Base-by-base conservation (phyloP, 495 filamentous ascomycete species). In the Hyaloscypha finlandica region DNA sequence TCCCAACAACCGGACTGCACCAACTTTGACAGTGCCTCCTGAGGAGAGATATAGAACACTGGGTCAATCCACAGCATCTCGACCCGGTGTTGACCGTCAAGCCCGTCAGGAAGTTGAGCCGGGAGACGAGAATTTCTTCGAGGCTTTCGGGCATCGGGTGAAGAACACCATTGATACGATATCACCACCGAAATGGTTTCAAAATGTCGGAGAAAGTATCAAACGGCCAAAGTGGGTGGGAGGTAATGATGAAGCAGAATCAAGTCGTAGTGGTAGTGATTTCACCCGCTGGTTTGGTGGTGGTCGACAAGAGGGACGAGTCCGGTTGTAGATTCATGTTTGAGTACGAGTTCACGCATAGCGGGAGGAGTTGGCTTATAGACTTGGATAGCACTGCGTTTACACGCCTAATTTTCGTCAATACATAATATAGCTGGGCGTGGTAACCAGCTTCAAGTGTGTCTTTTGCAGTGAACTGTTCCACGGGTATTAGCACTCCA, bases 101-200 rank as follows among this genome's bases (percentile, higher is more conserved):
- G 55, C 76, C 74, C 20, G 77, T 76, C 39, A 71, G 20, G 19
- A 51, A n/a, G 29, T 67, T 73, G 56, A 76, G 65, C 83, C 84
- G 3, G 90, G 92, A 33, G 91, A 95, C 22, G 88, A 91, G 68
- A 89, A 86, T 53, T 92, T 96, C 75, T 93, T 97, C 71, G 85
- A 89, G 64, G 89, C 86, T 22, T 89, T 97, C 63, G 88, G 89
- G 0, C 92, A 96, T 73, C 83, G 95, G 45, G 88, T 99, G 61
- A 87, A 84, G 72, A 99, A 99, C 74, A 97, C 95, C 3, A 85
- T 98, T 60, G 95, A 99, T 61, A 91, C 88, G 6, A 79, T 92
- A 20, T 91, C 94, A 53, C 85, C 88, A 37, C 93, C 94, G 2
- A 85, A 88, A 59, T 96, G 93, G 92, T 71, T 96, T 59, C 84